phyloP scores from a whole-genome alignment of 768 basidiomycete species.

The Boletus subparvulus region DNA sequence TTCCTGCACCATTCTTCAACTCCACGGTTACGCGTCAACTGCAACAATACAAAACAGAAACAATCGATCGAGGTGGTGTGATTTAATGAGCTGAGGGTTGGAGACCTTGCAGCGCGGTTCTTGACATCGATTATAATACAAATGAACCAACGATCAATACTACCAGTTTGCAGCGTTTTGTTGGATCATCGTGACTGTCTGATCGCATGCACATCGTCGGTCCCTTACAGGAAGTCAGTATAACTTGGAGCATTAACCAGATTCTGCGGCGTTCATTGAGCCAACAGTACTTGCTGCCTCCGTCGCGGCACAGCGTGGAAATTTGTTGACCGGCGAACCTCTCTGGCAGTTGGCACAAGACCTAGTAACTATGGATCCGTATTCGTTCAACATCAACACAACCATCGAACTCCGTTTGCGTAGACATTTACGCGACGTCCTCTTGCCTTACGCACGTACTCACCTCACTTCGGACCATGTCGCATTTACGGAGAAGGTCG shows the following conservation, averaged over 20 bases:
- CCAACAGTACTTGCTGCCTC: too few relatives aligned
- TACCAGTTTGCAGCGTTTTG: neutral
- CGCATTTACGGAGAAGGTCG: constrained; percentile 49
- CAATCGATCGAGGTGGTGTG: constrained; percentile 6
- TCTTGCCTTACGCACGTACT: constrained; percentile 51
- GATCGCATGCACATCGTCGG: neutral
- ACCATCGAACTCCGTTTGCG: constrained; percentile 25
- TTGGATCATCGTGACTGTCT: neutral
- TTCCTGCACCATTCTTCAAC: neutral
- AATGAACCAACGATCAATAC: neutral
- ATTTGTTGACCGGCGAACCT: neutral
- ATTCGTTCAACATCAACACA: constrained; percentile 18
- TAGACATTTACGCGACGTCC: constrained; percentile 52
- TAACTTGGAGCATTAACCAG: neutral
- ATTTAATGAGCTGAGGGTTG: constrained; percentile 2
- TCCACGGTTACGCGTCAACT: constrained; percentile 2
- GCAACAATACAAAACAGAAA: neutral
- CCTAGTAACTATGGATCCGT: constrained; percentile 14
- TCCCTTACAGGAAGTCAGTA: neutral
- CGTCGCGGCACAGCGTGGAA: neutral
- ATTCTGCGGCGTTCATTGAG: neutral
- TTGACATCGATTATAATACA: neutral
- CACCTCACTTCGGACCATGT: constrained; percentile 59
- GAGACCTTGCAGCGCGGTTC: neutral
- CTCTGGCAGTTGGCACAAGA: neutral